Evolutionary conservation across 108 stramenopile genomes (phyloP).

Genomic region (Epipyxis sp.): DNA sequence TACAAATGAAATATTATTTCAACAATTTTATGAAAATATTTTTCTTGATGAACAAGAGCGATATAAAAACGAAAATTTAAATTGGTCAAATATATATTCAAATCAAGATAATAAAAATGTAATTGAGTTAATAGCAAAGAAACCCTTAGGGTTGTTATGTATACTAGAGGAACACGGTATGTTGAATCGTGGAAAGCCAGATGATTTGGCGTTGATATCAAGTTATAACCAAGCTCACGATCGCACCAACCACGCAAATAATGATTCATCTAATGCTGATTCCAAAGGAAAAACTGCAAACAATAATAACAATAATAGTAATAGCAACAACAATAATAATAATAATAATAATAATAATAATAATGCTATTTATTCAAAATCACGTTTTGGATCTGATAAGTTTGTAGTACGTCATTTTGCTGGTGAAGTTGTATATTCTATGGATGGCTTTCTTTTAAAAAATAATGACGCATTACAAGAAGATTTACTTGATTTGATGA

Average conservation of each 20-base stretch:
- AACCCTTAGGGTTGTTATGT: slow-evolving; percentile 63
- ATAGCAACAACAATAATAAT: neutral
- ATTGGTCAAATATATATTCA: slow-evolving; percentile 10
- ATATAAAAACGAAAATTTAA: slow-evolving; percentile 14
- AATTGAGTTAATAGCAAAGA: slow-evolving; percentile 49
- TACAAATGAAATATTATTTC: slow-evolving; percentile 23
- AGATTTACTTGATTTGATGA: slow-evolving; percentile 31
- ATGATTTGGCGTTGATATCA: slow-evolving; percentile 49
- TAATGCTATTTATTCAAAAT: slow-evolving; percentile 14
- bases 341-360: neutral
- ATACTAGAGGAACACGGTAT: slow-evolving; percentile 72
- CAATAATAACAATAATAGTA: neutral
- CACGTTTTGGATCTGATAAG: slow-evolving; percentile 6
- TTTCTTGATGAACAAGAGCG: slow-evolving; percentile 18
- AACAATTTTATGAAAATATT: slow-evolving; percentile 30
- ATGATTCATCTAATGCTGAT: neutral
- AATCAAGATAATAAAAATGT: slow-evolving; percentile 46
- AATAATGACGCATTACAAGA: slow-evolving; percentile 74
- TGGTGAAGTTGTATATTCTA: slow-evolving; percentile 73
- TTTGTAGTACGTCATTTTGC: slow-evolving; percentile 82
- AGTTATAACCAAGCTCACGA: slow-evolving; percentile 22
- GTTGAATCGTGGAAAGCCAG: slow-evolving; percentile 54
- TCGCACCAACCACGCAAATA: neutral
- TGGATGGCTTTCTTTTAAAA: slow-evolving; percentile 63
- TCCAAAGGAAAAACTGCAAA: neutral